Evolutionary conservation across 1,284 basidiomycete genomes (phyloP).

Genomic region (Heterobasidion occidentale): DNA sequence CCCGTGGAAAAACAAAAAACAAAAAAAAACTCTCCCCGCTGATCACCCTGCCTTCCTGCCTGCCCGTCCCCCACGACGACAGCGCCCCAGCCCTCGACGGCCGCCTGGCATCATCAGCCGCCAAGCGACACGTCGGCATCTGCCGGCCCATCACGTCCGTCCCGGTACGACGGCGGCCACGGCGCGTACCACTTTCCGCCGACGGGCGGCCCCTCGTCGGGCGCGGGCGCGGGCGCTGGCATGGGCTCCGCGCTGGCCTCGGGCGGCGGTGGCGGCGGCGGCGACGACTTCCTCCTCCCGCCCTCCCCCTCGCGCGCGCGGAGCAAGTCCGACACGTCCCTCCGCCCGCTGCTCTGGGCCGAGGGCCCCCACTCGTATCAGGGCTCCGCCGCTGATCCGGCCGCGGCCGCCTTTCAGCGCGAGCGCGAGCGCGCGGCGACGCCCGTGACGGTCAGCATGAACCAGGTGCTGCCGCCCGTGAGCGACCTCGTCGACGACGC

Average conservation of each 20-base stretch:
- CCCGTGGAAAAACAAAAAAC: neutral
- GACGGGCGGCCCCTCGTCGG: conserved; percentile 13
- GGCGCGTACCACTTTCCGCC: conserved; percentile 22
- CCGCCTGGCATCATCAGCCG: conserved; percentile 14
- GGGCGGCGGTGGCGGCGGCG: neutral
- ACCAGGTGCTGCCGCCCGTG: conserved; percentile 34
- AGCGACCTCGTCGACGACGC: conserved; percentile 16
- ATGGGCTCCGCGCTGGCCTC: neutral
- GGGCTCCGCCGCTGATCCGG: conserved; percentile 10
- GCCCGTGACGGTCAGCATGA: conserved; percentile 33
- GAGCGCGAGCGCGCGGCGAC: too few species aligned
- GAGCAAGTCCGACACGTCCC: conserved; percentile 55
- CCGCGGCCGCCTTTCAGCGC: neutral
- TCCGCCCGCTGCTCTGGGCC: conserved; percentile 46
- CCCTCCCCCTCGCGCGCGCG: conserved; percentile 35
- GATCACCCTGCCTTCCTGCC: neutral
- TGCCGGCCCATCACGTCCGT: conserved; percentile 9
- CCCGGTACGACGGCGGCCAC: conserved; percentile 13
- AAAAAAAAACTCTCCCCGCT: neutral
- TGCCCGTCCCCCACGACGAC: conserved; percentile 7
- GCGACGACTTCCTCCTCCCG: conserved; percentile 20
- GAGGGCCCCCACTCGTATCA: conserved; percentile 22
- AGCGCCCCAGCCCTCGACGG: conserved; percentile 10
- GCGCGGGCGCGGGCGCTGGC: too few species aligned
- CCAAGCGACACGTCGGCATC: conserved; percentile 10